These are phyloP conservation scores for Mycosphaerella sp. DNA, from an alignment of 2,329 filamentous ascomycete genomes.

Conservation along the genomic window DNA sequence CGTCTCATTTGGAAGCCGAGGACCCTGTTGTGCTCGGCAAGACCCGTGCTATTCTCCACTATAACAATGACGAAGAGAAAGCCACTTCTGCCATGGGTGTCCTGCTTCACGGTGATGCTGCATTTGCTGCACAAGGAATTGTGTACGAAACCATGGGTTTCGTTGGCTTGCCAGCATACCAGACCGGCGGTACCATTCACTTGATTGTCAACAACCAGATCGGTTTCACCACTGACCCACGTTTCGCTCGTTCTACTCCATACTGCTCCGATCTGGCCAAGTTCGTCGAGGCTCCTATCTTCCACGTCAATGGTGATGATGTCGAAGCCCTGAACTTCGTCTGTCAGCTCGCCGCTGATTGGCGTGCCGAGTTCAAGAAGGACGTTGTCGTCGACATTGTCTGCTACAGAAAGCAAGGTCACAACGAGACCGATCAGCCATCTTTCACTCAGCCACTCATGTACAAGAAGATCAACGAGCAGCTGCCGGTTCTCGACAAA, in stretches of 20 bases:
- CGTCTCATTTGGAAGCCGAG: slow-evolving; percentile 95
- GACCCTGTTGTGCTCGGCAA: slow-evolving; percentile 97
- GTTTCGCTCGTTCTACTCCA: slow-evolving; percentile 92
- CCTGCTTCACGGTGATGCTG: slow-evolving; percentile 92
- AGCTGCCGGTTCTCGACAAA: slow-evolving; percentile 78
- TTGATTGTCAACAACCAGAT: slow-evolving; percentile 99
- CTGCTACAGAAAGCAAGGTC: slow-evolving; percentile 97
- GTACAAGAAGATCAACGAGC: slow-evolving; percentile 94
- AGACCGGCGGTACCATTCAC: slow-evolving; percentile 94
- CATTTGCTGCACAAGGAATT: slow-evolving; percentile 91
- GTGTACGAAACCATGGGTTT: slow-evolving; percentile 99
- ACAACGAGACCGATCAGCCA: slow-evolving; percentile 99
- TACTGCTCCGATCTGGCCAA: slow-evolving; percentile 99
- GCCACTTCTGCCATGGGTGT: slow-evolving; percentile 92
- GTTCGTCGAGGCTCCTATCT: slow-evolving; percentile 94
- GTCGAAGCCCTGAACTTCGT: slow-evolving; percentile 98
- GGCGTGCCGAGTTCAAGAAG: slow-evolving; percentile 97
- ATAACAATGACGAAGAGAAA: slow-evolving; percentile 91
- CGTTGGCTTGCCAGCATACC: slow-evolving; percentile 91
- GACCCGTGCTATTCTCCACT: slow-evolving; percentile 96
- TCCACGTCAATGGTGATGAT: slow-evolving; percentile 98
- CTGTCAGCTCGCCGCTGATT: slow-evolving; percentile 93
- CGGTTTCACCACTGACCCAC: slow-evolving; percentile 97
- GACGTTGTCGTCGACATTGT: slow-evolving; percentile 97
- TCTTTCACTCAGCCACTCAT: slow-evolving; percentile 99